Percentiles rank a stretch among this genome's conserved stretches.
phyloP scores from a whole-genome alignment of 1,139 yeast genomes.

The Kodamaea fungicola region DNA sequence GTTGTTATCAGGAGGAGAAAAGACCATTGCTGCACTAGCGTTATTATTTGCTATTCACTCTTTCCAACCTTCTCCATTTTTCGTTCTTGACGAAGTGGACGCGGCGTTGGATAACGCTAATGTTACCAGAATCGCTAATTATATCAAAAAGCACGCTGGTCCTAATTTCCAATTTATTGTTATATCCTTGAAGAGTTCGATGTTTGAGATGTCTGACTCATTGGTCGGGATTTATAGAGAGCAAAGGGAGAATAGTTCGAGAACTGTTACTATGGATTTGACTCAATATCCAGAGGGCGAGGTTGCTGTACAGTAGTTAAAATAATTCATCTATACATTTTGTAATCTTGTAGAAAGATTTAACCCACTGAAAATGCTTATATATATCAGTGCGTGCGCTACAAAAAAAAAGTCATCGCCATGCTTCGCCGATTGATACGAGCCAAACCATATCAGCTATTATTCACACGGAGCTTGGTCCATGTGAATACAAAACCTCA shows the following conservation, averaged over 20 bases:
- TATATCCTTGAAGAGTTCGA: conserved; percentile 81
- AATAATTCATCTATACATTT: no score
- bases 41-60: conserved; percentile 88
- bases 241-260: conserved; percentile 71
- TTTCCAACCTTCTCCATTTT: conserved; percentile 91
- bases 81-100: conserved; percentile 93
- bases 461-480: conserved; percentile 1
- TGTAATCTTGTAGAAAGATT: no score
- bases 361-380: no score
- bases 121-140: conserved; percentile 80
- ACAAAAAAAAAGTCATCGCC: no score
- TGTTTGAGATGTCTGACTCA: conserved; percentile 87
- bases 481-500: conserved; percentile 4
- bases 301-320: conserved; percentile 11
- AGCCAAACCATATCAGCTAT: neutral
- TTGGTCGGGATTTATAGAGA: conserved; percentile 92
- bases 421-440: no score
- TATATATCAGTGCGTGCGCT: no score
- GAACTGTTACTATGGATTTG: conserved; percentile 71
- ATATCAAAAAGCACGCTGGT: conserved; percentile 73
- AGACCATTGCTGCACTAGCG: conserved; percentile 94
- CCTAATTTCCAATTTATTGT: conserved; percentile 89
- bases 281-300: conserved; percentile 54
- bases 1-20: conserved; percentile 92
- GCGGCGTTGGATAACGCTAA: conserved; percentile 93